A percentile compares a stretch with the other conserved stretches of the same genome.
Evolutionary conservation across 2,329 filamentous ascomycete species (phyloP).

Genomic region (Exophiala sp.): DNA sequence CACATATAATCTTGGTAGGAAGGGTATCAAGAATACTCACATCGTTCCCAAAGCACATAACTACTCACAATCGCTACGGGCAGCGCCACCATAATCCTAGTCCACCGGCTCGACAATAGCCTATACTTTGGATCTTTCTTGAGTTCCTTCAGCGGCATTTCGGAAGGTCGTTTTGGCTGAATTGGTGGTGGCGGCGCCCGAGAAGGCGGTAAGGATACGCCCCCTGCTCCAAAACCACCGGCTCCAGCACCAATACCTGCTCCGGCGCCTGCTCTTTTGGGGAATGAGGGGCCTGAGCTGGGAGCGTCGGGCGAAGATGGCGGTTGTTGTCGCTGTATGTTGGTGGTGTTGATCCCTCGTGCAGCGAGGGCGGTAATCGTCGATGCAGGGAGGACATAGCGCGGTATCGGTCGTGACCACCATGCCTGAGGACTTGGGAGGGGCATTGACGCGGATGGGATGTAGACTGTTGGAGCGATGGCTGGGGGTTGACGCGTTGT

Average conservation of each 20-base stretch:
- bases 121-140: constrained; percentile 20
- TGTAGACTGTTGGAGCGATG: not conserved
- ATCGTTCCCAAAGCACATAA: constrained; percentile 24
- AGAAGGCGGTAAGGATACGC: not conserved
- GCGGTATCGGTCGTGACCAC: not conserved
- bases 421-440: not conserved
- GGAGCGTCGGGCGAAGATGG: not conserved
- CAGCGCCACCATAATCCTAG: constrained; percentile 21
- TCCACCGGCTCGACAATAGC: constrained; percentile 14
- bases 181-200: not conserved
- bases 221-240: not conserved
- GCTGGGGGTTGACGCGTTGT: no score
- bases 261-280: not conserved
- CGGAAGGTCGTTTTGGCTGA: constrained; percentile 9
- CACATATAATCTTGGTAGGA: no score
- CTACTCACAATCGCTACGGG: constrained; percentile 25
- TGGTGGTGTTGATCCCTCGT: not conserved
- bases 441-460: not conserved
- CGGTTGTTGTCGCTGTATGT: not conserved
- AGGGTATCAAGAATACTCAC: constrained; percentile 4
- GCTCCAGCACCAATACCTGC: not conserved
- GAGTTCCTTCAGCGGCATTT: constrained; percentile 19
- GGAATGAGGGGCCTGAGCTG: no score
- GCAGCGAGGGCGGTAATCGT: constrained; percentile 7
- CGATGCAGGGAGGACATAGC: constrained; percentile 1